Evolutionary conservation across 1,139 yeast species (phyloP), one percentile per base, ranked within the genome.

Genomic region (Suhomyces bolitotheri): DNA sequence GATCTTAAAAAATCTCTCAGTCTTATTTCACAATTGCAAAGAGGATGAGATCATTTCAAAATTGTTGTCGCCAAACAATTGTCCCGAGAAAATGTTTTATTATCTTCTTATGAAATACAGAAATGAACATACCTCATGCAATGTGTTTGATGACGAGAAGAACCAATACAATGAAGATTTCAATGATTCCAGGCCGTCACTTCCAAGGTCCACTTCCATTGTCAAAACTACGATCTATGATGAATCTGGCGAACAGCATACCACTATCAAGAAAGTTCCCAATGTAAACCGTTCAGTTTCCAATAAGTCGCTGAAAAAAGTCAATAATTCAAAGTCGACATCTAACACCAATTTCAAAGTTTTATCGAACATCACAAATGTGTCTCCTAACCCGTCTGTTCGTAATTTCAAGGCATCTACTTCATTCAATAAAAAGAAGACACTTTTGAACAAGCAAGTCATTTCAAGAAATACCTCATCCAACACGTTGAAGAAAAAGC

Each of bases 21-120:
- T 90, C 20, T 65, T 92, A 39, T 92, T 96, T 81, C 97, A 90
- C 57, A 96, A 96, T 32, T 86, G 88, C 39, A 72, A 79, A 25
- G 77, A 78, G 39, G 72, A 76, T 13, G 62, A 74, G 9, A 78
- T 92, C 24, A 64, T 85, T 24, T 60, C 75, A 7, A 75, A 80
- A 40, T 67, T 92, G 27, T 50, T 83, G 32, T 69, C 81, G 2
- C 69, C 78, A 0, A 76, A 69, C 19, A 75, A 80, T 36, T 84
- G 83, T 46, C 78, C 95, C 1, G 98, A 94, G 53, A 94, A 92
- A 66, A 80, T 92, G 38, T 92, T 92, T 50, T 94, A 92, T 61
- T 83, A 88, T 43, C 65, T 94, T 39, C 67, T 92, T 43, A 69
- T 83, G 69, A 82, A 87, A 51, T 92, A 92, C 59, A 76, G 97